Percentiles rank a stretch among this genome's conserved stretches.
Evolutionary conservation across 176 grass and related monocot species (phyloP).

Genomic region (Lolium rigidum): DNA sequence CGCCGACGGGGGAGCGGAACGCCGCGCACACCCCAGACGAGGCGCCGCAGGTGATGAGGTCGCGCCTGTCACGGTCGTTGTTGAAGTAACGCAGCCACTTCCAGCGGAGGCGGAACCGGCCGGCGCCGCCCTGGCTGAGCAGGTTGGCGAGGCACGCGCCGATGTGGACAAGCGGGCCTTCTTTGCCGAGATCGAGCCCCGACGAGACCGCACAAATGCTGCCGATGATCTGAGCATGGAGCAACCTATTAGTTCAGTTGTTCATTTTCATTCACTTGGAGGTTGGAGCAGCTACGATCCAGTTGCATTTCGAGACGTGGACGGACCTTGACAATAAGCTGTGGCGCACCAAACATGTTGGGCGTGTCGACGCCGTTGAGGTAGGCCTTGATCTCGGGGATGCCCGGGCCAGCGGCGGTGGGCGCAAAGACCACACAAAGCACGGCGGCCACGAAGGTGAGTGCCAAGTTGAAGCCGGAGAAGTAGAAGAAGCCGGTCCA

Average conservation of each 20-base stretch:
- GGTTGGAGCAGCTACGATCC: too few species aligned
- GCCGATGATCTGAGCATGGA: slow-evolving; percentile 56
- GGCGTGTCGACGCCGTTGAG: slow-evolving; percentile 99
- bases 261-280: too few species aligned
- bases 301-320: too few species aligned
- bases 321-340: slow-evolving; percentile 74
- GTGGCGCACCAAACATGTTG: slow-evolving; percentile 79
- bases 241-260: too few species aligned
- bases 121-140: slow-evolving; percentile 74
- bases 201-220: slow-evolving; percentile 92
- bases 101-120: slow-evolving; percentile 46
- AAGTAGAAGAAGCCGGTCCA: slow-evolving; percentile 79
- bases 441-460: slow-evolving; percentile 68
- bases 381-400: slow-evolving; percentile 98
- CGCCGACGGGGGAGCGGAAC: slow-evolving; percentile 83
- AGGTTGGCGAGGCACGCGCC: slow-evolving; percentile 78
- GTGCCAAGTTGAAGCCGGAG: slow-evolving; percentile 65
- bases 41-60: slow-evolving; percentile 90
- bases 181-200: slow-evolving; percentile 88
- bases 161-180: slow-evolving; percentile 93
- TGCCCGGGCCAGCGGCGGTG: slow-evolving; percentile 92
- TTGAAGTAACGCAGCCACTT: slow-evolving; percentile 76
- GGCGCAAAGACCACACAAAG: slow-evolving; percentile 94
- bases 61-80: slow-evolving; percentile 87
- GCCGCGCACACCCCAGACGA: slow-evolving; percentile 88